Evolutionary conservation across 192 early-diverging fungal species (phyloP), one percentile per base, ranked within the genome.

Genomic region (Entomortierella beljakovae): DNA sequence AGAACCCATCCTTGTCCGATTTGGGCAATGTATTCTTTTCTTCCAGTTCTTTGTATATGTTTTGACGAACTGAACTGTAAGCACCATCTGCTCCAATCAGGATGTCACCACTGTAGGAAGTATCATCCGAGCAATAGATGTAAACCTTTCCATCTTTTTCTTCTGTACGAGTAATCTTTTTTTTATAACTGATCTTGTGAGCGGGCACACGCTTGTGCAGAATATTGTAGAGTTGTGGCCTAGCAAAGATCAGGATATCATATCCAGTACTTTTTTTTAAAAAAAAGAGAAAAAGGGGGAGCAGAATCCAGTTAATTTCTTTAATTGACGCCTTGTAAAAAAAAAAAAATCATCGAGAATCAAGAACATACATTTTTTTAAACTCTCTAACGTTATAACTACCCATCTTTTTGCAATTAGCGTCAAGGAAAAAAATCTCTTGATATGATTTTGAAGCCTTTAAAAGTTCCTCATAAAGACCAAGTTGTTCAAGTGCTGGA

Each of bases 61-160:
- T 58, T 35, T 58, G 20, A n/a, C 57, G 29, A 38, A 58, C 57
- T 7, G 5, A 16, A 37, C 57, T 58, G 22, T 58, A 51, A 13
- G 37, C 37, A 40, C 37, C 37, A 13, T 40, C 37, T 40, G 37
- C 37, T 9, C 37, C 37, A 40, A 58, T 35, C 6, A 58, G 33
- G 18, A 58, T 58, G 18, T 58, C 33, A 2, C 57, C 57, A n/a
- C 2, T 23, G 22, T 58, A 37, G 34, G 57, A 37, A 6, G 57
- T 35, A 37, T 37, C 18, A 38, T 58, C 57, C 9, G 57, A 31
- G n/a, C 57, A 58, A 35, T 58, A 35, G 38, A 58, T 58, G 20
- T 20, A 22, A 3, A 58, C 57, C 57, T 37, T 37, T 22, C 33
- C 34, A 35, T 23, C 33, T 16, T 37, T 35, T 6, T 58, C 57